Evolutionary conservation across 768 basidiomycete species (phyloP).

Genomic region (Leccinum incarnatum): DNA sequence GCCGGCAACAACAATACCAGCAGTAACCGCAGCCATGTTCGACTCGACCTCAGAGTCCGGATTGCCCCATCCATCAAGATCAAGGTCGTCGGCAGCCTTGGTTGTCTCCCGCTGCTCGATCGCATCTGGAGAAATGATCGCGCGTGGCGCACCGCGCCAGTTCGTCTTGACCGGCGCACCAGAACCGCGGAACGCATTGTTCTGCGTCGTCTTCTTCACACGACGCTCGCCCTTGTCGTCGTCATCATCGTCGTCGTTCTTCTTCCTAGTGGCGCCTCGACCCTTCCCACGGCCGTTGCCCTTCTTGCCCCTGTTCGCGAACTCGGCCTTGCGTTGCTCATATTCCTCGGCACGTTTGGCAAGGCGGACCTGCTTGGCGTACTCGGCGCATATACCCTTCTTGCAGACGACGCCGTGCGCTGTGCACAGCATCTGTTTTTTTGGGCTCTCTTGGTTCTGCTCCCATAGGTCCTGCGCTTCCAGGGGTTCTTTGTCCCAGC

Average conservation of each 20-base stretch:
- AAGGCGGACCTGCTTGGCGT: constrained; percentile 27
- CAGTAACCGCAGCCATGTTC: not conserved
- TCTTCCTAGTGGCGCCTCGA: constrained; percentile 9
- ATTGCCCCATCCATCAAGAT: constrained; percentile 22
- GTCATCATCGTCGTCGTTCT: constrained; percentile 1
- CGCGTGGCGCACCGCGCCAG: constrained; percentile 29
- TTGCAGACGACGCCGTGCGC: constrained; percentile 36
- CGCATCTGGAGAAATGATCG: constrained; percentile 23
- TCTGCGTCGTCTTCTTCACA: constrained; percentile 2
- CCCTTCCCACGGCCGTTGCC: constrained; percentile 11
- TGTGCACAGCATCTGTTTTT: constrained; percentile 22
- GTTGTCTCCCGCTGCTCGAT: constrained; percentile 25
- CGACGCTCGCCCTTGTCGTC: not conserved
- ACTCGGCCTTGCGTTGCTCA: constrained; percentile 16
- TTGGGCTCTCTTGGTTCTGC: constrained; percentile 4
- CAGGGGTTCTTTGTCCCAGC: constrained; percentile 17
- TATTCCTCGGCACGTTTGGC: constrained; percentile 14
- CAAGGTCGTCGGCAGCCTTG: constrained; percentile 3
- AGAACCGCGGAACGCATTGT: constrained; percentile 26
- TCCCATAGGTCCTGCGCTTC: constrained; percentile 29
- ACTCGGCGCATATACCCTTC: constrained; percentile 37
- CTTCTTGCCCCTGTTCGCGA: constrained; percentile 23
- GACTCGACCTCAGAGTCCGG: constrained; percentile 14
- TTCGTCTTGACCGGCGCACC: constrained; percentile 32
- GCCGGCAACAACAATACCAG: not conserved